A percentile compares a stretch with the other conserved stretches of the same genome.
These are phyloP conservation scores for Parmelia sp. DNA, from an alignment of 495 filamentous ascomycete genomes.

Conservation along the genomic window DNA sequence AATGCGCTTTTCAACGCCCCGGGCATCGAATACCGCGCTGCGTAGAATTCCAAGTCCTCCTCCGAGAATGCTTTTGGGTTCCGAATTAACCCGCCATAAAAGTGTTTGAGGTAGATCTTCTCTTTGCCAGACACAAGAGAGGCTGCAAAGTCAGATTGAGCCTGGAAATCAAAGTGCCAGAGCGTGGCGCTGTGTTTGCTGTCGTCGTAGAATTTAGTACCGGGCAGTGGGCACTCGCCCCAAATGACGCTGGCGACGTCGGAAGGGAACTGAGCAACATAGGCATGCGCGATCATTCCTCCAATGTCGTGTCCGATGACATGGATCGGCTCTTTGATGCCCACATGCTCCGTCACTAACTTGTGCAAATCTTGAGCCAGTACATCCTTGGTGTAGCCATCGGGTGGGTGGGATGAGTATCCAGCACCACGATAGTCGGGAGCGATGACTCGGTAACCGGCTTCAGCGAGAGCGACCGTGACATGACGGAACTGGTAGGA, in stretches of 20 bases:
- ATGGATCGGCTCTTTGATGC: slow-evolving; percentile 36
- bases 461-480: slow-evolving; percentile 33
- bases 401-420: slow-evolving; percentile 33
- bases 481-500: slow-evolving; percentile 42
- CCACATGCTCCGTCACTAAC: slow-evolving; percentile 27
- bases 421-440: slow-evolving; percentile 45
- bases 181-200: slow-evolving; percentile 28
- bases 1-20: slow-evolving; percentile 37
- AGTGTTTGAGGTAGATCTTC: slow-evolving; percentile 40
- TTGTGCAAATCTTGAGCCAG: slow-evolving; percentile 29
- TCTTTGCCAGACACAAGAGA: slow-evolving; percentile 38
- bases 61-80: slow-evolving; percentile 35
- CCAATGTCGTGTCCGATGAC: slow-evolving; percentile 45
- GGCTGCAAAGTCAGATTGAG: slow-evolving; percentile 37
- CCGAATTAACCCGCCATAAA: slow-evolving; percentile 36
- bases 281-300: slow-evolving; percentile 40
- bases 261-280: slow-evolving; percentile 31
- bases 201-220: slow-evolving; percentile 31
- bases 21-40: slow-evolving; percentile 32
- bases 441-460: slow-evolving; percentile 38
- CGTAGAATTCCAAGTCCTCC: slow-evolving; percentile 37
- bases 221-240: slow-evolving; percentile 43
- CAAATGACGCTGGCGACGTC: slow-evolving; percentile 35
- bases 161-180: slow-evolving; percentile 45
- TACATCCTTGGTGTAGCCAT: slow-evolving; percentile 34